phyloP scores from a whole-genome alignment of 495 filamentous ascomycete genomes.

The Alectoria sarmentosa region DNA sequence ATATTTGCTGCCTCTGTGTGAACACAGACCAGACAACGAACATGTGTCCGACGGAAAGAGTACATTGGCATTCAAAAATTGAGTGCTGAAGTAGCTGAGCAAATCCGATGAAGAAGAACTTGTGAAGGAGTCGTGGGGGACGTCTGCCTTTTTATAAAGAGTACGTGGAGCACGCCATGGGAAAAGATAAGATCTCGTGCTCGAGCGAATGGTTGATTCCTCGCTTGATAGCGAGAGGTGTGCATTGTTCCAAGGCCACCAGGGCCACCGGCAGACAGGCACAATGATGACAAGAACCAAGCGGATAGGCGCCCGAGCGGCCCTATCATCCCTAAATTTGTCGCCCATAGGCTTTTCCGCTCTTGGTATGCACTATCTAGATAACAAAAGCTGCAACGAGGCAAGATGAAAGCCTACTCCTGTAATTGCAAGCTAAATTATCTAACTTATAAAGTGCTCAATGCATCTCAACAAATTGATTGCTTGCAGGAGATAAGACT shows the following conservation, averaged over 20 bases:
- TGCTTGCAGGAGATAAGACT: background rate
- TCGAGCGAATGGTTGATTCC: slow-evolving; percentile 10
- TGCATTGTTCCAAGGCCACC: no score
- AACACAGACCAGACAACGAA: background rate
- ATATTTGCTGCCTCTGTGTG: background rate
- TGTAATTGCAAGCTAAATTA: background rate
- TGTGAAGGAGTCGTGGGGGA: background rate
- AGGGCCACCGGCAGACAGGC: background rate
- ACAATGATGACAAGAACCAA: background rate
- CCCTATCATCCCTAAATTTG: background rate
- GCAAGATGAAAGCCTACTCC: background rate
- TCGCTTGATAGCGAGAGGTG: slow-evolving; percentile 13
- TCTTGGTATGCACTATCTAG: background rate
- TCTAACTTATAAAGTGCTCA: background rate
- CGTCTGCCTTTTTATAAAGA: slow-evolving; percentile 8
- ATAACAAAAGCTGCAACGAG: slow-evolving; percentile 7
- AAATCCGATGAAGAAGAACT: background rate
- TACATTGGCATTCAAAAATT: background rate
- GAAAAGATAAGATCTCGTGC: slow-evolving; percentile 15
- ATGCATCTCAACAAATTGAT: background rate
- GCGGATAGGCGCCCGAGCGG: slow-evolving; percentile 1
- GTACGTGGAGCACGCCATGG: slow-evolving; percentile 11
- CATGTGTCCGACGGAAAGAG: background rate
- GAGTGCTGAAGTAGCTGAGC: background rate
- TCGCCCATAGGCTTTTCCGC: background rate